These are phyloP conservation scores for Moringa oleifera DNA, from an alignment of 345 rosid species.

Conservation along the genomic window DNA sequence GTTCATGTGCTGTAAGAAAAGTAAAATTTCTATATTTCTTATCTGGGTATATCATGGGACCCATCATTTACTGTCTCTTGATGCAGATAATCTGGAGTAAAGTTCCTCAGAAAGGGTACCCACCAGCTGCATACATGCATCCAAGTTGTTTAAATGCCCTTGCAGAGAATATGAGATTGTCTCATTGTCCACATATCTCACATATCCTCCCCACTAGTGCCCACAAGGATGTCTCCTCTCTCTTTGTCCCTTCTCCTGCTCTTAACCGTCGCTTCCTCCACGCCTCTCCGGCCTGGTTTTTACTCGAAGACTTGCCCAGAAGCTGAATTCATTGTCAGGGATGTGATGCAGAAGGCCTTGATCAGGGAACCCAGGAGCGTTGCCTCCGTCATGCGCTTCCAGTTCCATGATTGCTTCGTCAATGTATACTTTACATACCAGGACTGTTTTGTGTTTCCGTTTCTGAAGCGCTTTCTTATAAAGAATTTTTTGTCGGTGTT, in stretches of 20 bases:
- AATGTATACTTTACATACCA: conserved; percentile 37
- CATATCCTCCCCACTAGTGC: not conserved
- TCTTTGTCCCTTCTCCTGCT: conserved; percentile 21
- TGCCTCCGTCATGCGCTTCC: conserved; percentile 95
- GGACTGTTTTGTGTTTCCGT: not conserved
- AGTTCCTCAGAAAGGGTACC: too few species aligned
- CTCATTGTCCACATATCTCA: conserved; percentile 10
- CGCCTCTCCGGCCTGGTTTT: conserved; percentile 50
- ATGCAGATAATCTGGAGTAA: too few species aligned
- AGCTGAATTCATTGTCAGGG: conserved; percentile 64
- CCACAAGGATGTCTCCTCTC: conserved; percentile 14
- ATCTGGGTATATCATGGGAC: too few species aligned
- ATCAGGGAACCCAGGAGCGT: conserved; percentile 65
- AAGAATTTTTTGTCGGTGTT: not conserved
- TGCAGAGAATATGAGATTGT: not conserved
- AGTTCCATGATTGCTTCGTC: conserved; percentile 94
- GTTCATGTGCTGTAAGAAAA: too few species aligned
- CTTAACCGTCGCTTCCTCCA: conserved; percentile 18
- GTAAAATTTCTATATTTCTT: too few species aligned
- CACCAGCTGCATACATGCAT: not conserved
- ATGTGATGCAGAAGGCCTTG: conserved; percentile 52
- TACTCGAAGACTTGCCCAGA: conserved; percentile 71
- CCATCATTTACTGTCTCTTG: too few species aligned
- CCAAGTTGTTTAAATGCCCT: conserved; percentile 10
- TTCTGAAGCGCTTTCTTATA: not conserved